Conservation (phyloP, 495 filamentous ascomycete genomes). For the Penicillium macrosclerotiorum region DNA sequence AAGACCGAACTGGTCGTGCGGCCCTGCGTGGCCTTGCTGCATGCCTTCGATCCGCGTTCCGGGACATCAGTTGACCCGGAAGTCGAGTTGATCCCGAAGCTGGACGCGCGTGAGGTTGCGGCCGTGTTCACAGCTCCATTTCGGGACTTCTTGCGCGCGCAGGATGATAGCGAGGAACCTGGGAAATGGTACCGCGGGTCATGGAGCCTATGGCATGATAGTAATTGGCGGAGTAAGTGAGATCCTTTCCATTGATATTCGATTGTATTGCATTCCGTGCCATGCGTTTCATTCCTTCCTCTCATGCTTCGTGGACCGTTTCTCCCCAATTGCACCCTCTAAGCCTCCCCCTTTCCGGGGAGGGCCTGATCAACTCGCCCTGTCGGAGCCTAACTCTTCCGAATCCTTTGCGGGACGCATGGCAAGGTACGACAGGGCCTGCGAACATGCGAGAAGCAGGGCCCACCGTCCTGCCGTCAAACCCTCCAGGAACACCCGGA, state of each 20-base stretch:
- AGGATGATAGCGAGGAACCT: conserved; percentile 28
- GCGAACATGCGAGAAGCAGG: conserved; percentile 4
- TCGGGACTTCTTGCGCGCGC: conserved; percentile 60
- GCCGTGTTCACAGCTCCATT: conserved; percentile 88
- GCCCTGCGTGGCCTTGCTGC: conserved; percentile 81
- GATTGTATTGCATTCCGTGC: not conserved
- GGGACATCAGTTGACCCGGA: conserved; percentile 54
- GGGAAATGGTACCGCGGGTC: conserved; percentile 57
- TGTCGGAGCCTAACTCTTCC: no score
- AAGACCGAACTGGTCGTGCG: conserved; percentile 78
- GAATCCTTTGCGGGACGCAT: no score
- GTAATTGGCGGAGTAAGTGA: conserved; percentile 56
- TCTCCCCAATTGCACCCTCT: no score
- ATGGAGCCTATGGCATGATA: conserved; percentile 62
- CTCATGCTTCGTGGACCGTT: no score
- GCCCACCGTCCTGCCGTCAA: conserved; percentile 2
- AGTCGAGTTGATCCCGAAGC: conserved; percentile 67
- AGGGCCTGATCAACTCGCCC: no score
- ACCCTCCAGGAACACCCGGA: not conserved
- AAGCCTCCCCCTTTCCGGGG: no score
- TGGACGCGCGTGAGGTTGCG: conserved; percentile 84
- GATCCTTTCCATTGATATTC: not conserved
- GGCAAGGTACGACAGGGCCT: conserved; percentile 2
- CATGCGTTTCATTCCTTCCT: not conserved
- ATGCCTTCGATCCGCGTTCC: conserved; percentile 48